A percentile compares a stretch with the other conserved stretches of the same genome.
phyloP scores from a whole-genome alignment of 257 asterid genomes.

The Solanum rostratum region DNA sequence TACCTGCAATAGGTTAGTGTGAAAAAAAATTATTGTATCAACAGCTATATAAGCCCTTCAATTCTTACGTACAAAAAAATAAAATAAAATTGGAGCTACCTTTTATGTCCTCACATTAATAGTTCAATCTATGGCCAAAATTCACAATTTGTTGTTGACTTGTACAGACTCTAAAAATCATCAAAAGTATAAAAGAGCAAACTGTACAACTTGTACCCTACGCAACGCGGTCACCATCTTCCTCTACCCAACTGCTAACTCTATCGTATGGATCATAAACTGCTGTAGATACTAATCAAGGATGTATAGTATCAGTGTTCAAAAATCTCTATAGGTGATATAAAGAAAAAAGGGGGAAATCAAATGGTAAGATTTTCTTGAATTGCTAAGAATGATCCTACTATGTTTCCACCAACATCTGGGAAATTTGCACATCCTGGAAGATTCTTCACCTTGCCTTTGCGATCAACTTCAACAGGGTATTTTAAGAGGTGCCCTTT shows the following conservation, averaged over 20 bases:
- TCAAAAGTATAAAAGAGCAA: background rate
- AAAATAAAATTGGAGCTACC: background rate
- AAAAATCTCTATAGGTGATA: background rate
- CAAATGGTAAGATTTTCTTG: conserved; percentile 88
- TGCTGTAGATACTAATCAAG: background rate
- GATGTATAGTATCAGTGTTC: background rate
- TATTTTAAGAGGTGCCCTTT: conserved; percentile 81
- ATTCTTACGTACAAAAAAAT: background rate
- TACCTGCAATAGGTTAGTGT: too few species aligned
- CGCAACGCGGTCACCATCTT: background rate
- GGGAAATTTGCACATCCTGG: conserved; percentile 73
- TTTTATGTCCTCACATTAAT: background rate
- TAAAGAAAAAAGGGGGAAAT: background rate
- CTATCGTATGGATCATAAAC: background rate
- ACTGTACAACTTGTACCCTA: background rate
- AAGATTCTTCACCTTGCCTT: conserved; percentile 68
- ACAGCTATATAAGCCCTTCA: too few species aligned
- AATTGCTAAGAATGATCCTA: conserved; percentile 77
- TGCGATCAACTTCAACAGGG: conserved; percentile 79
- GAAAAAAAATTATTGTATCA: too few species aligned
- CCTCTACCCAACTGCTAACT: background rate
- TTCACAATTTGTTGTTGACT: background rate
- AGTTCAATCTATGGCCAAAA: background rate
- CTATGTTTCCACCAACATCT: conserved; percentile 82
- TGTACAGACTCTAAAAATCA: background rate